These are phyloP conservation scores for Psilocybe cubensis DNA, from an alignment of 768 basidiomycete genomes.

Conservation along the genomic window DNA sequence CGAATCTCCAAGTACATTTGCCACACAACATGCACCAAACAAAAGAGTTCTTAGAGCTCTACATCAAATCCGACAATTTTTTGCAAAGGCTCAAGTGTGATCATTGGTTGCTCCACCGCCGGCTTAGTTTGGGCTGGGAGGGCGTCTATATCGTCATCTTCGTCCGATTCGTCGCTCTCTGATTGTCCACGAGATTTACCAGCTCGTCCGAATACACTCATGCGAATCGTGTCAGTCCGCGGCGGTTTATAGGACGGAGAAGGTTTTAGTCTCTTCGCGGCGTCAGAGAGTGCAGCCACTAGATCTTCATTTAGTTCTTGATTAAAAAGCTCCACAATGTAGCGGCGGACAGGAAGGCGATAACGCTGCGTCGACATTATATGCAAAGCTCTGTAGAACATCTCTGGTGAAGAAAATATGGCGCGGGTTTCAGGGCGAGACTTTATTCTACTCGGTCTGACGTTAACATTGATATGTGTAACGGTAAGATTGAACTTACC, in stretches of 20 bases:
- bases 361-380: constrained; percentile 90
- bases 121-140: constrained; percentile 39
- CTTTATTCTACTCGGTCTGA: constrained; percentile 60
- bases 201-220: constrained; percentile 64
- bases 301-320: constrained; percentile 72
- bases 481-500: constrained; percentile 45
- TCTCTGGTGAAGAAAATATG: constrained; percentile 76
- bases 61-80: constrained; percentile 62
- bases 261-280: constrained; percentile 51
- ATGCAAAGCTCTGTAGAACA: constrained; percentile 86
- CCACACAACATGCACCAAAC: background rate
- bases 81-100: constrained; percentile 60
- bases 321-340: constrained; percentile 92
- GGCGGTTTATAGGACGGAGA: constrained; percentile 40
- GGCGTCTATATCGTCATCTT: constrained; percentile 55
- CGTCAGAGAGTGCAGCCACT: constrained; percentile 56
- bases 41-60: constrained; percentile 8
- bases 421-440: constrained; percentile 72
- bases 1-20: background rate
- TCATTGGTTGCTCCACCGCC: constrained; percentile 51
- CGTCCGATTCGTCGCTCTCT: constrained; percentile 61
- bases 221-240: constrained; percentile 46
- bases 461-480: constrained; percentile 3
- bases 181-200: constrained; percentile 53
- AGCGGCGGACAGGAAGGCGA: constrained; percentile 89